Percentiles rank a stretch among this genome's conserved stretches.
Evolutionary conservation across 2,329 filamentous ascomycete species (phyloP).

Genomic region (Sporothrix globosa): DNA sequence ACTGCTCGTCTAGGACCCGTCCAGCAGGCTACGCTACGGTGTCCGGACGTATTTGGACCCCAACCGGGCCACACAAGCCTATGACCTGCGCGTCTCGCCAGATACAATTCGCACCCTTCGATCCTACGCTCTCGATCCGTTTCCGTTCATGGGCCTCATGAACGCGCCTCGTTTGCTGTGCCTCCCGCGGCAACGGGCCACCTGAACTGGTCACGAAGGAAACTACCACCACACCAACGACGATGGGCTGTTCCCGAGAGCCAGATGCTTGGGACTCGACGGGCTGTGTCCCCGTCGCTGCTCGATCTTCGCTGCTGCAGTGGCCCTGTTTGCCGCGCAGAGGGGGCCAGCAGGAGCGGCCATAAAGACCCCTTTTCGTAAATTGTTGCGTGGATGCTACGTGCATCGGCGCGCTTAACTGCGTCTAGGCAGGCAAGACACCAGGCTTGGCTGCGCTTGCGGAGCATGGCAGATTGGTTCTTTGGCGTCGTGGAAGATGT

Average conservation of each 20-base stretch:
- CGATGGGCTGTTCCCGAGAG: neutral
- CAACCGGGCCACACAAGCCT: no score
- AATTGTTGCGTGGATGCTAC: neutral
- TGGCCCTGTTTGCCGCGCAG: neutral
- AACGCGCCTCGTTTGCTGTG: neutral
- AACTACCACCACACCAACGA: neutral
- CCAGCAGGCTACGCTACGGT: no score
- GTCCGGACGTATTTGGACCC: no score
- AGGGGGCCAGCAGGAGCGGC: neutral
- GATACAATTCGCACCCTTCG: no score
- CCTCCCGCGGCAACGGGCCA: neutral
- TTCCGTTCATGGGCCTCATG: neutral
- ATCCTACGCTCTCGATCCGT: no score
- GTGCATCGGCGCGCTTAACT: neutral
- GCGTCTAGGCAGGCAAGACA: neutral
- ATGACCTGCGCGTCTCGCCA: no score
- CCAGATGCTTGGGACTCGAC: slow-evolving; percentile 5
- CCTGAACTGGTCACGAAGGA: neutral
- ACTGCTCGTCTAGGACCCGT: neutral
- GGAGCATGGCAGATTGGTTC: neutral
- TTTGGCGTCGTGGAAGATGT: neutral
- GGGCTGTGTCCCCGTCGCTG: neutral
- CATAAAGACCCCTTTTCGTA: neutral
- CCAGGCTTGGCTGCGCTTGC: neutral
- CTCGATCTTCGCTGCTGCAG: neutral